A percentile compares a stretch with the other conserved stretches of the same genome.
These are phyloP conservation scores for Fusarium sp. DNA, from an alignment of 2,329 filamentous ascomycete genomes.

Conservation along the genomic window DNA sequence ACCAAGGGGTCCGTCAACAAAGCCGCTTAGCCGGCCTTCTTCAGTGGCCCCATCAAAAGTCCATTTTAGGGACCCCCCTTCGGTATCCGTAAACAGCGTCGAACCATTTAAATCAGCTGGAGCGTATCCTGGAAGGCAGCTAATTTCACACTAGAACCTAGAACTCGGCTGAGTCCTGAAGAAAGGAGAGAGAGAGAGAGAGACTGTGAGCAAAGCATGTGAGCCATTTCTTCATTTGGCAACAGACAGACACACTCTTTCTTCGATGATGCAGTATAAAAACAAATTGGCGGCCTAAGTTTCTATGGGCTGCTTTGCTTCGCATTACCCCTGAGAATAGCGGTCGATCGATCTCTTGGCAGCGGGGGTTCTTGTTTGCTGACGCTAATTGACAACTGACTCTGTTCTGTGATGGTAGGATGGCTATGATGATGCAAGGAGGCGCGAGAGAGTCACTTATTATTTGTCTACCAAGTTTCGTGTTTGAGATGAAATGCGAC, in stretches of 20 bases:
- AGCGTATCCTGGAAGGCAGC: background rate
- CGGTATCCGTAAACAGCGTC: background rate
- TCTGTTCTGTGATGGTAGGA: background rate
- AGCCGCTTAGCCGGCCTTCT: slow-evolving; percentile 21
- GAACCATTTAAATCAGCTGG: background rate
- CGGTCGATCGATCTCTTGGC: slow-evolving; percentile 32
- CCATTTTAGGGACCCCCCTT: slow-evolving; percentile 1
- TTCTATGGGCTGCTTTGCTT: slow-evolving; percentile 2
- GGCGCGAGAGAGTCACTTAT: background rate
- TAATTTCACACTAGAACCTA: slow-evolving; percentile 11
- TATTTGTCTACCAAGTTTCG: background rate
- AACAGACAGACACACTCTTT: background rate
- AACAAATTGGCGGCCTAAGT: background rate
- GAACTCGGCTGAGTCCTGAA: background rate
- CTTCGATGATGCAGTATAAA: background rate
- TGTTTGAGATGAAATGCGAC: background rate
- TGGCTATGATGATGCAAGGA: background rate
- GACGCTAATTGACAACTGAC: background rate
- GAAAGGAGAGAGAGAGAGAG: background rate
- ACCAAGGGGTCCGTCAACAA: background rate
- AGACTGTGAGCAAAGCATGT: background rate
- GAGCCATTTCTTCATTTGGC: slow-evolving; percentile 12
- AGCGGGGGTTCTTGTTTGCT: slow-evolving; percentile 3
- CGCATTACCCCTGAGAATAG: slow-evolving; percentile 28
- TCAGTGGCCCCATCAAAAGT: background rate